Evolutionary conservation across 2,329 filamentous ascomycete species (phyloP), one percentile per base, ranked within the genome.

Genomic region (Cladosporium halotolerans): DNA sequence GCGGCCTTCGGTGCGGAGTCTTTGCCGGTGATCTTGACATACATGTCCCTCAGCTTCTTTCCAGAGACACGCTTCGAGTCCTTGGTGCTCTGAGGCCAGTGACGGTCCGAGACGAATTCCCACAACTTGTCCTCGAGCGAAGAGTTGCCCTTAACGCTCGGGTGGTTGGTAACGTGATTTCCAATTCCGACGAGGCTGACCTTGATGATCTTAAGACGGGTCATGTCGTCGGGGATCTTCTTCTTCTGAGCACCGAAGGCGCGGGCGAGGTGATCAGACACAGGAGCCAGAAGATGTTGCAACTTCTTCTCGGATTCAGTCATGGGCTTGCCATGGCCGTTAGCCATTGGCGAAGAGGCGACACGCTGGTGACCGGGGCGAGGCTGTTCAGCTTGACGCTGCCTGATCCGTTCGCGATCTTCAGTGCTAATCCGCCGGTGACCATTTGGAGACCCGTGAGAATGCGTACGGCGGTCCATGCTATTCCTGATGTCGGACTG

Each of bases 211-310:
- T 74, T 77, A 18, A 84, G 78, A 42, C 84, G 77, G 49, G 80
- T 77, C 59, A 84, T 82, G 61, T 80, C 79, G 28, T 79, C 81
- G 52, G 81, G 81, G 57, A 84, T 79, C 46, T 78, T 78, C 59
- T 82, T 81, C 59, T 79, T 80, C 2, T 80, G 85, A 3, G 82
- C 83, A 48, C 76, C 78, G 51, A 79, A 73, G 51, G 86, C 79
- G 28, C 73, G 75, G 58, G 79, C 76, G 47, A 86, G 78, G 56
- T 82, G 81, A 55, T 80, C 79, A 55, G 85, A 66, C 36, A 79
- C 73, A 23, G 75, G 70, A 58, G 76, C 73, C 45, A 80, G 71
- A 52, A 76, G 75, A 48, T 79, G 73, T 11, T 46, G 43, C 16
- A 53, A 13, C 50, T 47, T 47, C 45, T 39, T 52, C 16, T 82